Base-by-base conservation (phyloP, 1,284 basidiomycete genomes). In the Sporisorium sorghi region DNA sequence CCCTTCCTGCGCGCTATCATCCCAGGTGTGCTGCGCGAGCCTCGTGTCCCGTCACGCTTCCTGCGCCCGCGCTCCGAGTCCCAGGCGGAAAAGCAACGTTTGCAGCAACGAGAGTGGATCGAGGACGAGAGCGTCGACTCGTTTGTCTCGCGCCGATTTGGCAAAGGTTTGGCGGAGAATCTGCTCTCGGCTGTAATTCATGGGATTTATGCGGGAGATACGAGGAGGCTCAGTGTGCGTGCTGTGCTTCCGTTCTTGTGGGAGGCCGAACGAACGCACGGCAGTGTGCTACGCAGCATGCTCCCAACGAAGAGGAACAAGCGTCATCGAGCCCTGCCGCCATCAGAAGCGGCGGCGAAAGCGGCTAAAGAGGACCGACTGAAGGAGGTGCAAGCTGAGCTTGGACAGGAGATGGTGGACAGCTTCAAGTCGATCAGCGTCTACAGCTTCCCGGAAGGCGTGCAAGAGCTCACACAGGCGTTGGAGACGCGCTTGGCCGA, bases 191-290 rank as follows among this genome's bases (percentile, higher is more conserved):
- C 94, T 0, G 87, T 97, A 69, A 89, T 94, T 1, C 95, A 97
- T 79, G 96, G 95, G 0, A 92, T 99, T 65, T 97, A 97, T 82
- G 94, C 93, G 0, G 90, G 93, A 0, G 93, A 96, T 78, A 89
- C 93, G 3, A 86, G 91, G 1, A 79, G 86, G 35, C 85, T 98
- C 10, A 94, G 93, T 69, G 87, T 93, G 0, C 88, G 90, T 2
- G 88, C 92, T 4, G 88, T 93, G 0, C 92, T 97, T 80, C 90
- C 92, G 0, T 86, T 87, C 4, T 78, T 97, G 19, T 91, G 89
- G 88, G 88, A 90, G 26, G 86, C 90, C 0, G 91, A 93, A 82
- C 87, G 89, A 53, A 90, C 90, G 4, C 86, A 88, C 14, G 92
- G 92, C 0, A 90, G 91, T 44, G 86, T 95, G 21, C 80, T 91